Conservation (phyloP, 2,329 filamentous ascomycete genomes). For the Stemphylium vesicarium region DNA sequence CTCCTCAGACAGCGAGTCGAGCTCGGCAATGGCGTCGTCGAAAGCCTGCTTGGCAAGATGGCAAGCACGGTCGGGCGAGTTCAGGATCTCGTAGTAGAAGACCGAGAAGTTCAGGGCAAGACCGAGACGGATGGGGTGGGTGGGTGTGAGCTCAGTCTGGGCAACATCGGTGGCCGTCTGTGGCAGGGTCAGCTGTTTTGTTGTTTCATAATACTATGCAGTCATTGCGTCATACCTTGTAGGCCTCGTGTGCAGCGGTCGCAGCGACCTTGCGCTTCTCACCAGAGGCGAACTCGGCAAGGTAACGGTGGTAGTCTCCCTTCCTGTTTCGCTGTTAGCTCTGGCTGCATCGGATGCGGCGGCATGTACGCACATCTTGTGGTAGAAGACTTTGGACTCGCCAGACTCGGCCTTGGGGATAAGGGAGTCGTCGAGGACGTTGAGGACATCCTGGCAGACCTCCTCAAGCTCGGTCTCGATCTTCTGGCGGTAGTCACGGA, state of each 20-base stretch:
- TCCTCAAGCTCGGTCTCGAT: conserved; percentile 97
- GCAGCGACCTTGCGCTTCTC: conserved; percentile 91
- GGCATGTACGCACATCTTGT: conserved; percentile 85
- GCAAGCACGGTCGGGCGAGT: conserved; percentile 96
- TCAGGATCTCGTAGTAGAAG: conserved; percentile 99
- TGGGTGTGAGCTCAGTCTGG: conserved; percentile 95
- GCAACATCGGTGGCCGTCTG: conserved; percentile 97
- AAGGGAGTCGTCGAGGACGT: conserved; percentile 89
- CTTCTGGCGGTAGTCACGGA: conserved; percentile 97
- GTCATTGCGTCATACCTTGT: conserved; percentile 75
- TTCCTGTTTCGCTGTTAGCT: conserved; percentile 66
- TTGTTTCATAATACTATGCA: conserved; percentile 11
- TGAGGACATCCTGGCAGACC: conserved; percentile 97
- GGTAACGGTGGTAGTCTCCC: conserved; percentile 95
- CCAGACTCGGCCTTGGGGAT: conserved; percentile 96
- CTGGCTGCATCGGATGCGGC: conserved; percentile 8
- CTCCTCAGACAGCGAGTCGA: conserved; percentile 96
- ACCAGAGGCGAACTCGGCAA: conserved; percentile 89
- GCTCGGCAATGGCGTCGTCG: conserved; percentile 97
- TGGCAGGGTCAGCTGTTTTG: conserved; percentile 27
- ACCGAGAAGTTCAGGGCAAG: conserved; percentile 99
- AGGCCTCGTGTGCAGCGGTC: conserved; percentile 88
- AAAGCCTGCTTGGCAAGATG: conserved; percentile 99
- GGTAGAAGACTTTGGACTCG: conserved; percentile 99
- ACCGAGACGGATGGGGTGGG: conserved; percentile 96